A percentile compares a stretch with the other conserved stretches of the same genome.
Evolutionary conservation across 805 yeast genomes (phyloP).

Genomic region (Henningerozyma blattae): DNA sequence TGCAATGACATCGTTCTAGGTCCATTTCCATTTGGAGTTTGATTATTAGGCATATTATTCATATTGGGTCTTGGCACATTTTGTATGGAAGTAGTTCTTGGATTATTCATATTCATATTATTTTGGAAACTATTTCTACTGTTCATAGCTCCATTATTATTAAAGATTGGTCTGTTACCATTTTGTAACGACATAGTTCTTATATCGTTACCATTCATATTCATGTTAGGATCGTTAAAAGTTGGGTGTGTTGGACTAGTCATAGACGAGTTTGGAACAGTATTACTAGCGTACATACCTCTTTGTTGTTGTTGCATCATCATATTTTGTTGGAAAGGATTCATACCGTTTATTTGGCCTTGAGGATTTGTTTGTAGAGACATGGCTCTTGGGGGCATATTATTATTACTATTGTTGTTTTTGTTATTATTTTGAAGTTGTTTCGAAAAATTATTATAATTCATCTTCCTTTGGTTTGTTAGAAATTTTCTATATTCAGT

Average conservation of each 20-base stretch:
- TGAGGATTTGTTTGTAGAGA: slow-evolving; percentile 23
- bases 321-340: neutral
- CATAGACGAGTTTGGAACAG: neutral
- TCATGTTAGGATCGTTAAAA: too few species aligned
- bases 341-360: neutral
- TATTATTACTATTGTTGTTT: slow-evolving; percentile 10
- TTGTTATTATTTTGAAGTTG: neutral
- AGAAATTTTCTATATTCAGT: slow-evolving; percentile 58
- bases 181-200: slow-evolving; percentile 26
- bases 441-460: slow-evolving; percentile 20
- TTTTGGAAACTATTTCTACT: too few species aligned
- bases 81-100: slow-evolving; percentile 25
- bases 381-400: slow-evolving; percentile 30
- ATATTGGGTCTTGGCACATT: neutral
- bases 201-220: slow-evolving; percentile 6
- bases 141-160: too few species aligned
- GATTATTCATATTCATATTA: slow-evolving; percentile 2
- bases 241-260: neutral
- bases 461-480: slow-evolving; percentile 54
- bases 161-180: too few species aligned
- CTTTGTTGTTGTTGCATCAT: slow-evolving; percentile 5
- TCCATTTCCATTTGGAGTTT: neutral
- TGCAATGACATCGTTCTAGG: neutral
- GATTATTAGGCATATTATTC: neutral
- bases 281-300: neutral